Conservation (phyloP, 768 basidiomycete genomes). For the Hypholoma fasciculare region DNA sequence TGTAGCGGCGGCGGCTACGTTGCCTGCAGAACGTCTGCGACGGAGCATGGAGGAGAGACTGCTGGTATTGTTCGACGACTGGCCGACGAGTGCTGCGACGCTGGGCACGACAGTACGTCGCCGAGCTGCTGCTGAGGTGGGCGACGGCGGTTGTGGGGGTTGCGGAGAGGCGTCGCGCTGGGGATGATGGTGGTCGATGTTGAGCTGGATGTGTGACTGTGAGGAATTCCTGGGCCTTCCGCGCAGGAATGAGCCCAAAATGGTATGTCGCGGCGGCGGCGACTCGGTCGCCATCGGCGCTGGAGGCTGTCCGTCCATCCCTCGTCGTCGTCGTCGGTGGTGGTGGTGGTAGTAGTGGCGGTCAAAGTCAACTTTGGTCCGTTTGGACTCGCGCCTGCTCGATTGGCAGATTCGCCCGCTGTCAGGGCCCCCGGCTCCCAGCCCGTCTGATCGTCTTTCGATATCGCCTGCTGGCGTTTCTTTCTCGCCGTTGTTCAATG, state of each 20-base stretch:
- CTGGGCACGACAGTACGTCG: constrained; percentile 36
- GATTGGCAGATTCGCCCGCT: not conserved
- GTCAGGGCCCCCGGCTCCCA: not conserved
- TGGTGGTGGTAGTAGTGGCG: not conserved
- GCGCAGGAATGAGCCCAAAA: constrained; percentile 73
- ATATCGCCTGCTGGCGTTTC: not conserved
- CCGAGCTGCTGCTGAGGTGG: constrained; percentile 20
- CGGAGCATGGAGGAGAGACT: constrained; percentile 66
- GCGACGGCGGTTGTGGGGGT: constrained; percentile 36
- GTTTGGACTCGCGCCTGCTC: not conserved
- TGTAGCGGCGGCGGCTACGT: constrained; percentile 32
- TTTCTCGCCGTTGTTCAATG: not conserved
- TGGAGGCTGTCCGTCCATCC: constrained; percentile 25
- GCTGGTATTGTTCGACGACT: constrained; percentile 24
- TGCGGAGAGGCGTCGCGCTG: constrained; percentile 34
- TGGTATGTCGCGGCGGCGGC: constrained; percentile 55
- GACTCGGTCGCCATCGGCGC: constrained; percentile 37
- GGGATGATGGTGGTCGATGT: constrained; percentile 29
- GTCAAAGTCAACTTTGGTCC: no score
- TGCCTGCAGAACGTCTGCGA: constrained; percentile 64
- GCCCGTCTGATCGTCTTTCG: not conserved
- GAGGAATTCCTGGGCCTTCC: constrained; percentile 69
- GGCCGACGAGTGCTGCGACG: constrained; percentile 23
- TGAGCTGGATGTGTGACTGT: constrained; percentile 51
- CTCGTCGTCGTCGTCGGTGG: constrained; percentile 11